phyloP scores from a whole-genome alignment of 495 filamentous ascomycete species.

The Neohortaea acidophila region DNA sequence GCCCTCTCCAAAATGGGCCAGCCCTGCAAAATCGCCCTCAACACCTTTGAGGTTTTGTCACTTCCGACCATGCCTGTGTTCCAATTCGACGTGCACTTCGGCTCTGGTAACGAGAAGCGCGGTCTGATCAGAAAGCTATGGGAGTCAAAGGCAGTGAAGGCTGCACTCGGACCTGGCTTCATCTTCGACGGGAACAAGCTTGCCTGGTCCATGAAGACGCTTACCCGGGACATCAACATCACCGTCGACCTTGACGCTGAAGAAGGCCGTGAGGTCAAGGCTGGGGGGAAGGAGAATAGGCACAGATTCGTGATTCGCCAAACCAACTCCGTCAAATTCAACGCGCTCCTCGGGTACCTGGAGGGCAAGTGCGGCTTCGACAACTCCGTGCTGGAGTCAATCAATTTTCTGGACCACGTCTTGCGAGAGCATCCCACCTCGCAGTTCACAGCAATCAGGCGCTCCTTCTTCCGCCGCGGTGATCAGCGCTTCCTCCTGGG shows the following conservation, averaged over 20 bases:
- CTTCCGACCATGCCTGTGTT: constrained; percentile 42
- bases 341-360: constrained; percentile 50
- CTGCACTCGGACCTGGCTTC: constrained; percentile 37
- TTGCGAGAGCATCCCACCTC: constrained; percentile 60
- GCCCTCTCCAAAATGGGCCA: constrained; percentile 31
- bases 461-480: constrained; percentile 52
- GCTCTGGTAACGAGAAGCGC: constrained; percentile 44
- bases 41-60: constrained; percentile 52
- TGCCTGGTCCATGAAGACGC: constrained; percentile 41
- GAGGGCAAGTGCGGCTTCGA: constrained; percentile 41
- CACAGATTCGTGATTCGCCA: constrained; percentile 43
- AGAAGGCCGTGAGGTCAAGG: constrained; percentile 22
- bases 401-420: constrained; percentile 84
- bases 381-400: constrained; percentile 52
- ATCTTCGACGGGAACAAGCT: constrained; percentile 68
- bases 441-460: constrained; percentile 50
- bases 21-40: constrained; percentile 44
- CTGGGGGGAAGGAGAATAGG: constrained; percentile 29
- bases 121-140: constrained; percentile 58
- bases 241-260: constrained; percentile 53
- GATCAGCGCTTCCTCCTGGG: constrained; percentile 32
- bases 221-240: constrained; percentile 31
- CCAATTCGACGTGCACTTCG: constrained; percentile 74
- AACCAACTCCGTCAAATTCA: constrained; percentile 47
- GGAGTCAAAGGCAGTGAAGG: constrained; percentile 44